These are phyloP conservation scores for Coemansia sp. DNA, from an alignment of 192 early-diverging fungal genomes.

Conservation along the genomic window DNA sequence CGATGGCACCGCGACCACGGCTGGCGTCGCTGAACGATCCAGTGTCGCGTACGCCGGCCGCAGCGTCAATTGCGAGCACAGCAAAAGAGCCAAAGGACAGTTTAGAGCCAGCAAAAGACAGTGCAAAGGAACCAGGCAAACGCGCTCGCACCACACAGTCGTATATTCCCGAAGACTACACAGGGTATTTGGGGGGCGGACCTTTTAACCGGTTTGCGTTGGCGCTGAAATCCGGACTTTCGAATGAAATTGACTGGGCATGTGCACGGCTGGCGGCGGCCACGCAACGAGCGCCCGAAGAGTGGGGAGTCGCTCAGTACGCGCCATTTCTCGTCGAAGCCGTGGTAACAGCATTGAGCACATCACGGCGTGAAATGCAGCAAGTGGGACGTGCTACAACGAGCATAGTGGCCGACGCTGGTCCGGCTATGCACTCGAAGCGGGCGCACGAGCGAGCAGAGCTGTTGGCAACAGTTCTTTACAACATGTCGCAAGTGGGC, in stretches of 20 bases:
- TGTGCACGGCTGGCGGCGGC: conserved; percentile 38
- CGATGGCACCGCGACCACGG: conserved; percentile 17
- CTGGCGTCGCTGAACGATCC: conserved; percentile 29
- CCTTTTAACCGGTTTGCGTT: conserved; percentile 52
- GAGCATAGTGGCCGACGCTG: conserved; percentile 20
- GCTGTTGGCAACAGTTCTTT: conserved; percentile 37
- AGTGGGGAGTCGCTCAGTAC: conserved; percentile 29
- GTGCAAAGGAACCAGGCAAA: neutral
- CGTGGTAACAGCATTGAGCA: conserved; percentile 32
- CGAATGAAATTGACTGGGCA: conserved; percentile 56
- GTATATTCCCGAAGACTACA: conserved; percentile 42
- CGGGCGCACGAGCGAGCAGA: conserved; percentile 31
- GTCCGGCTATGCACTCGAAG: conserved; percentile 13
- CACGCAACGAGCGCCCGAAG: conserved; percentile 33
- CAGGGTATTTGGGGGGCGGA: conserved; percentile 34
- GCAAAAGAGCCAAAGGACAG: conserved; percentile 14
- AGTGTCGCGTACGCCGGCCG: conserved; percentile 6
- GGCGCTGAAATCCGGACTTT: conserved; percentile 41
- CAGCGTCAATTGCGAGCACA: neutral
- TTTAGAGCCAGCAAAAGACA: conserved; percentile 1
- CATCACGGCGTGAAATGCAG: conserved; percentile 29
- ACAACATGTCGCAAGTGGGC: conserved; percentile 46
- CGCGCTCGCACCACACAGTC: neutral
- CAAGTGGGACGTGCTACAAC: neutral
- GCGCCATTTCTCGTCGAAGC: conserved; percentile 52